A percentile compares a stretch with the other conserved stretches of the same genome.
phyloP scores from a whole-genome alignment of 352 stramenopile genomes.

The Phytophthora boehmeriae region DNA sequence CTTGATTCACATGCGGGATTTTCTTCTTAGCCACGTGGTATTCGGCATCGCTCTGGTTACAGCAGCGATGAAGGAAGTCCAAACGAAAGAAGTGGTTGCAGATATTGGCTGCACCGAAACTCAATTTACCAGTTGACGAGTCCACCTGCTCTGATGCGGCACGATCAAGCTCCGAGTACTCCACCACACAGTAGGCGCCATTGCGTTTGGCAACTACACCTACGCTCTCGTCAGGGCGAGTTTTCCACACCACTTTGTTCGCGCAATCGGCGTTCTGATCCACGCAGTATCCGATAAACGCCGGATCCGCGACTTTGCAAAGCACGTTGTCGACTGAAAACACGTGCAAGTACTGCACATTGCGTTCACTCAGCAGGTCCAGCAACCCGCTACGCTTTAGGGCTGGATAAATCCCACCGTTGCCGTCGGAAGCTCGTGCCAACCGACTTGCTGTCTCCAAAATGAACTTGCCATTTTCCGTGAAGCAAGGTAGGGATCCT shows the following conservation, averaged over 20 bases:
- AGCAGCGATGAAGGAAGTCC: constrained; percentile 47
- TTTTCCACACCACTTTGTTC: constrained; percentile 98
- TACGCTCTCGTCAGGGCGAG: constrained; percentile 92
- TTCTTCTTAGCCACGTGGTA: constrained; percentile 99
- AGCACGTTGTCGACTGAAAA: constrained; percentile 99
- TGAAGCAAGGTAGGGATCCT: constrained; percentile 96
- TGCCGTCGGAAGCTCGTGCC: constrained; percentile 96
- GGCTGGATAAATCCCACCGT: constrained; percentile 96
- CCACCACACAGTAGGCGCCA: constrained; percentile 92
- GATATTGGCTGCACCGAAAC: constrained; percentile 97
- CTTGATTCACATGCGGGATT: constrained; percentile 89
- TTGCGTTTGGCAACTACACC: constrained; percentile 88
- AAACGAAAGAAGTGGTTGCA: constrained; percentile 96
- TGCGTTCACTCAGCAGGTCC: constrained; percentile 74
- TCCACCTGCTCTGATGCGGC: constrained; percentile 67
- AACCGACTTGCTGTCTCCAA: constrained; percentile 87
- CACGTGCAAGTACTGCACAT: constrained; percentile 95
- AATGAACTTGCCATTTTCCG: constrained; percentile 95
- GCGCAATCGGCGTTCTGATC: constrained; percentile 92
- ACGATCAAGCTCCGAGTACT: constrained; percentile 97
- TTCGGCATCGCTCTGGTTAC: constrained; percentile 89
- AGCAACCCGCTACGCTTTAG: constrained; percentile 91
- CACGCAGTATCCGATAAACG: constrained; percentile 97
- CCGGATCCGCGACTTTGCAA: constrained; percentile 94
- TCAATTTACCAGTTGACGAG: constrained; percentile 77